A percentile compares a stretch with the other conserved stretches of the same genome.
phyloP scores from a whole-genome alignment of 2,329 filamentous ascomycete genomes.

The Fusarium xyrophilum region DNA sequence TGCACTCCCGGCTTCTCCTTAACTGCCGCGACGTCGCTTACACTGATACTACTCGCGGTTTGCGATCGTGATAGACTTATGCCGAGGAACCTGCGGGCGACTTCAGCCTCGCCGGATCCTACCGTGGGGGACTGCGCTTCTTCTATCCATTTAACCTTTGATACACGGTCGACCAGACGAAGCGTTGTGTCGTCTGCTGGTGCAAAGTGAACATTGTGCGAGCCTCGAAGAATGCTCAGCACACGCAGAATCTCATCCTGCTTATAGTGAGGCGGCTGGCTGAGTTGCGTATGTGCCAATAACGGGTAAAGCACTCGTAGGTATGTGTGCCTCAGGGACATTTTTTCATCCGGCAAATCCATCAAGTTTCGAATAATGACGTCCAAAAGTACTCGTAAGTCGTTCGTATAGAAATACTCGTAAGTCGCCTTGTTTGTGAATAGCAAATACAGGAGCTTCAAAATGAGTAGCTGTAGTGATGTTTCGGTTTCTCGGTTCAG shows the following conservation, averaged over 20 bases:
- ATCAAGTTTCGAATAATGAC: constrained; percentile 97
- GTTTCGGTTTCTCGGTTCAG: constrained; percentile 96
- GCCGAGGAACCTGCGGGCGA: constrained; percentile 68
- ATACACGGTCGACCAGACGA: constrained; percentile 77
- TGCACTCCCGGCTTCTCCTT: constrained; percentile 84
- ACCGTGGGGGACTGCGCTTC: constrained; percentile 41
- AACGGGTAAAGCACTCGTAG: constrained; percentile 90
- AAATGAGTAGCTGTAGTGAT: constrained; percentile 90
- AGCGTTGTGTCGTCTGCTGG: constrained; percentile 82
- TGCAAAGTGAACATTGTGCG: constrained; percentile 75
- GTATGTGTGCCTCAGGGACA: constrained; percentile 86
- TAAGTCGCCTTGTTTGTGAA: constrained; percentile 92
- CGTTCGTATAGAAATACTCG: constrained; percentile 99
- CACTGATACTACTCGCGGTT: constrained; percentile 75
- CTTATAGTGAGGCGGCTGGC: constrained; percentile 88
- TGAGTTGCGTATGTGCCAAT: constrained; percentile 89
- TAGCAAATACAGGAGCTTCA: constrained; percentile 93
- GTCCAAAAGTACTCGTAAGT: constrained; percentile 90
- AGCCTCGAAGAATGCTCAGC: constrained; percentile 71
- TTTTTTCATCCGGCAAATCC: constrained; percentile 85
- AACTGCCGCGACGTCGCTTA: constrained; percentile 78
- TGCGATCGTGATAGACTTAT: constrained; percentile 73
- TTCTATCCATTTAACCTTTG: constrained; percentile 73
- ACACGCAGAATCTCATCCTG: constrained; percentile 81
- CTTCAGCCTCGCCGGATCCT: constrained; percentile 50